Percentiles rank a stretch among this genome's conserved stretches.
These are phyloP conservation scores for Dendrobium nobile DNA, from an alignment of 106 monocot species.

Conservation along the genomic window DNA sequence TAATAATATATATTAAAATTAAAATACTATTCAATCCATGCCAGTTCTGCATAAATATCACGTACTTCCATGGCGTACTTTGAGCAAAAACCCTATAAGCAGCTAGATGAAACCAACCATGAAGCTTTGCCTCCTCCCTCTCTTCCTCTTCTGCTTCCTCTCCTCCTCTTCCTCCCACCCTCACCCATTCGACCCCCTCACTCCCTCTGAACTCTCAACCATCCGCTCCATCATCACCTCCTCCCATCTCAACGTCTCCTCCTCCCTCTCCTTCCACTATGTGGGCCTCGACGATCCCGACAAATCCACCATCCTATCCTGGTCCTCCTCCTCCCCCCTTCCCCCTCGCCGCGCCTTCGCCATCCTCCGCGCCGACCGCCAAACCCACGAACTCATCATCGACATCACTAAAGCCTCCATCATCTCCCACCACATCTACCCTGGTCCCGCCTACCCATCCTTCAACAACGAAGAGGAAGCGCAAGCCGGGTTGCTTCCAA, in stretches of 20 bases:
- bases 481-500: constrained; percentile 28
- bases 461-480: constrained; percentile 44
- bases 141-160: constrained; percentile 2
- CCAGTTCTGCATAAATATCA: too few relatives aligned
- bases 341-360: constrained; percentile 41
- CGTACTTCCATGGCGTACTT: too few relatives aligned
- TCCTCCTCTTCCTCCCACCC: not conserved
- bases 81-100: too few relatives aligned
- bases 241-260: constrained; percentile 15
- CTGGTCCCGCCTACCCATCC: constrained; percentile 40
- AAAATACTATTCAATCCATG: too few relatives aligned
- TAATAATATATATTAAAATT: too few relatives aligned
- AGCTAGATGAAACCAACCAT: not conserved
- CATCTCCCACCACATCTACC: constrained; percentile 21
- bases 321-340: constrained; percentile 10
- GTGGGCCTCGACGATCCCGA: constrained; percentile 76
- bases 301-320: constrained; percentile 38
- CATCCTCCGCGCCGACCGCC: constrained; percentile 28
- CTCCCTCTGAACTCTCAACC: constrained; percentile 33
- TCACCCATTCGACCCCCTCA: constrained; percentile 54
- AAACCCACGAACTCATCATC: constrained; percentile 40
- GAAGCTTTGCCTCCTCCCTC: not conserved
- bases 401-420: constrained; percentile 28
- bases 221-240: constrained; percentile 30
- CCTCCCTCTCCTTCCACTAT: constrained; percentile 53